Evolutionary conservation across 768 basidiomycete species (phyloP), one percentile per base, ranked within the genome.

Genomic region (Lyophyllum decastes): DNA sequence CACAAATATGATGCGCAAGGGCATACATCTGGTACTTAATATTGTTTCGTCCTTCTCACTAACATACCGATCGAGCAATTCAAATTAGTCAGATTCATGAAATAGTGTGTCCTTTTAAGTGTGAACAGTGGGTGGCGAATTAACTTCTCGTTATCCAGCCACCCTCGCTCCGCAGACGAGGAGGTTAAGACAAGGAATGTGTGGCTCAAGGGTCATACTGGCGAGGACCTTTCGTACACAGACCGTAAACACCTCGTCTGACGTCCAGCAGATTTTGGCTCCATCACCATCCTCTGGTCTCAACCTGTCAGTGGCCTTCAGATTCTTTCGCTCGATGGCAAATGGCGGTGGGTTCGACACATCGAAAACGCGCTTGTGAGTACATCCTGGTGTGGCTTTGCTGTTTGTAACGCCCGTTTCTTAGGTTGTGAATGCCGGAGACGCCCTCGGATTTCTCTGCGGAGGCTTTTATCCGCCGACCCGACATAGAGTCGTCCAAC

Each of bases 251-350:
- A 19, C 8, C 48, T 11, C 9, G 14, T 4, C 25, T 41, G n/a
- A 47, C 38, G 38, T 35, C 17, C 4, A 33, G 4, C 30, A 76
- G 85, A 87, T 67, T 75, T 84, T 52, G 84, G 82, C 8, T 78
- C 75, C 10, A 70, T 88, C 47, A 83, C 81, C 2, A 78, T 87
- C 40, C 68, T 88, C 2, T 87, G 81, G 75, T 82, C 82, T 47
- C 86, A 88, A 60, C 85, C 86, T 2, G 77, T 86, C 2, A 75
- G 80, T 4, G 85, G 76, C 0, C 73, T 87, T 9, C 85, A 87
- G 48, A 85, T 88, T 40, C 68, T 85, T 8, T 75, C 76, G 0
- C 76, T 62, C 2, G 82, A 84, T 30, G 80, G 79, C 0, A 71
- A 67, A 38, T 87, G 86, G 84, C 76, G 75, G 34, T 85, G 83